phyloP scores from a whole-genome alignment of 768 basidiomycete species.

The Leccinum boreale region DNA sequence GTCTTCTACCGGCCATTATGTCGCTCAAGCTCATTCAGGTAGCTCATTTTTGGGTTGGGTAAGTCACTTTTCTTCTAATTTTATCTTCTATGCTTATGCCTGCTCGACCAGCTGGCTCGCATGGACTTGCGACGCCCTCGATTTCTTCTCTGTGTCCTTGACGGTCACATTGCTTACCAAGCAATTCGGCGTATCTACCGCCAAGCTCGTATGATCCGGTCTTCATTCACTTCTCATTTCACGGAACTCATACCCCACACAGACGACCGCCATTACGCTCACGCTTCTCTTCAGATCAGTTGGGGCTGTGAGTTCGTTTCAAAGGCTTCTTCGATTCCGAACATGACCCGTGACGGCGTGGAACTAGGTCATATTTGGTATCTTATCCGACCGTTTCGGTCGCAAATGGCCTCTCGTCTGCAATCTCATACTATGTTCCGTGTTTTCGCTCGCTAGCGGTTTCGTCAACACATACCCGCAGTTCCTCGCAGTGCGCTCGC shows the following conservation, averaged over 20 bases:
- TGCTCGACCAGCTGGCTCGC: constrained; percentile 62
- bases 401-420: constrained; percentile 89
- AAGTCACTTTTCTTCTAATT: not conserved
- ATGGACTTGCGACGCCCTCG: constrained; percentile 85
- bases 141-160: constrained; percentile 79
- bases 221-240: not conserved
- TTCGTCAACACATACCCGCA: constrained; percentile 73
- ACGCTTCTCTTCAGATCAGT: constrained; percentile 88
- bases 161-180: constrained; percentile 43
- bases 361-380: constrained; percentile 63
- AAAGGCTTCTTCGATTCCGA: not conserved
- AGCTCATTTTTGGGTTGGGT: constrained; percentile 61
- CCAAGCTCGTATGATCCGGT: constrained; percentile 40
- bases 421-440: constrained; percentile 68
- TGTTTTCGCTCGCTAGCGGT: constrained; percentile 75
- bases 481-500: constrained; percentile 78
- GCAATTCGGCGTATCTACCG: constrained; percentile 45
- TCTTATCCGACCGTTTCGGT: constrained; percentile 85
- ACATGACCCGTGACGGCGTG: not conserved
- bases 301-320: constrained; percentile 49
- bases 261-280: constrained; percentile 84
- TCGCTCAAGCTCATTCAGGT: constrained; percentile 51
- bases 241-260: not conserved
- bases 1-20: constrained; percentile 41
- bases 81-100: not conserved